phyloP scores from a whole-genome alignment of 1,139 yeast species.

The Taphrina betulina region DNA sequence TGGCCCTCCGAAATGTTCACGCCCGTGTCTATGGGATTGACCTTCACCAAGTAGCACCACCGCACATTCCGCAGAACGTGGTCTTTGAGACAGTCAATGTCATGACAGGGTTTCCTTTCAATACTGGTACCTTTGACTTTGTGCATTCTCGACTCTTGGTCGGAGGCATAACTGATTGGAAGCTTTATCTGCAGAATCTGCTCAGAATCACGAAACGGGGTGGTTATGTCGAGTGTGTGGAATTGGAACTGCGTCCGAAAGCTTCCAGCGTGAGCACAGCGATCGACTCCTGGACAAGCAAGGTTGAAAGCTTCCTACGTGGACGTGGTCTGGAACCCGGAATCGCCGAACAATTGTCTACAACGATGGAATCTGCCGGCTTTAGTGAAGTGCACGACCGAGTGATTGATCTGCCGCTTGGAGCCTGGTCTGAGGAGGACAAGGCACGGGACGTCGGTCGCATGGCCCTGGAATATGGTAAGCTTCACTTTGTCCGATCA shows the following conservation, averaged over 20 bases:
- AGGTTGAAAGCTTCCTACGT: background rate
- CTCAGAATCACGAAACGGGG: constrained; percentile 33
- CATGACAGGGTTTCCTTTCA: constrained; percentile 35
- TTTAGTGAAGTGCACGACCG: constrained; percentile 23
- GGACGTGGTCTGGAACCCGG: background rate
- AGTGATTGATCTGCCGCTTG: constrained; percentile 31
- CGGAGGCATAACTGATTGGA: constrained; percentile 35
- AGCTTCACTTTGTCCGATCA: constrained; percentile 18
- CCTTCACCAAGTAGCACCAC: constrained; percentile 29
- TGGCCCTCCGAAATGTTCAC: constrained; percentile 34
- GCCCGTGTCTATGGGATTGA: constrained; percentile 35
- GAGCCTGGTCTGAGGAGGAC: constrained; percentile 32
- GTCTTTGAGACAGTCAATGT: constrained; percentile 35
- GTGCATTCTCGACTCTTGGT: constrained; percentile 35
- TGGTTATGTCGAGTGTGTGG: constrained; percentile 35
- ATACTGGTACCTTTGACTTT: constrained; percentile 32
- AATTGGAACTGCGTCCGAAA: constrained; percentile 23
- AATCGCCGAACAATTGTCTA: constrained; percentile 4
- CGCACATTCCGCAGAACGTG: constrained; percentile 31
- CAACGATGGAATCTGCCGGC: constrained; percentile 25
- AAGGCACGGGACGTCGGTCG: constrained; percentile 31
- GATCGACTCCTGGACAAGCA: constrained; percentile 1
- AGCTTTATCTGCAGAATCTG: constrained; percentile 32
- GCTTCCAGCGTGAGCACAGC: background rate
- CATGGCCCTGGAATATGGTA: constrained; percentile 25